Conservation (phyloP, 2,329 filamentous ascomycete genomes). For the Aspergillus vadensis region DNA sequence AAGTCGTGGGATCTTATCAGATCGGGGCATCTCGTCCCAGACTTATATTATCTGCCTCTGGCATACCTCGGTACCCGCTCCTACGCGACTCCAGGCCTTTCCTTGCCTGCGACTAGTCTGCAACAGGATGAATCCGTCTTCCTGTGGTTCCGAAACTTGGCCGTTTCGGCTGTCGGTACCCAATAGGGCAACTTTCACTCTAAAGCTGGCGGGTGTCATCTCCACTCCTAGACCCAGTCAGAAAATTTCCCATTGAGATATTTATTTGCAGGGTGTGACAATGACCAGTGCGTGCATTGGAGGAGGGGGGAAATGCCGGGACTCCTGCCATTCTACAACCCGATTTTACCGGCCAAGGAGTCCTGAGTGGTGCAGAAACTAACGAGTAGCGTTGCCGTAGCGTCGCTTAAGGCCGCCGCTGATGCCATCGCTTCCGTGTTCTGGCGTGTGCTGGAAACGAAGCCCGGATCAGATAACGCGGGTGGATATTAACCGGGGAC, state of each 20-base stretch:
- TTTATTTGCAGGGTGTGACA: neutral
- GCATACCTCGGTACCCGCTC: neutral
- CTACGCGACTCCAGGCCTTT: neutral
- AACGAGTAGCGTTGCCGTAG: too few relatives aligned
- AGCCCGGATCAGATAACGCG: neutral
- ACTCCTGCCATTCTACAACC: neutral
- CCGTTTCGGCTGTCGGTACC: conserved; percentile 1
- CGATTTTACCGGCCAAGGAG: neutral
- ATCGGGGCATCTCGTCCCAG: neutral
- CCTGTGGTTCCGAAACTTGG: neutral
- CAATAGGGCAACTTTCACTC: neutral
- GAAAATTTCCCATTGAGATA: neutral
- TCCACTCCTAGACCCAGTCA: neutral
- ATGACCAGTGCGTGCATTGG: neutral
- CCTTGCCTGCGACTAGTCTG: neutral
- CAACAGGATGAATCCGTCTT: neutral
- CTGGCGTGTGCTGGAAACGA: neutral
- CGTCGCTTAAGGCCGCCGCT: too few relatives aligned
- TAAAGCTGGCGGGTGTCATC: neutral
- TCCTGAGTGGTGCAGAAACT: neutral
- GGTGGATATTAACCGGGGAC: neutral
- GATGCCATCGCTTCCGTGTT: too few relatives aligned
- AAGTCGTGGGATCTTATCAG: conserved; percentile 9
- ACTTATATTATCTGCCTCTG: neutral
- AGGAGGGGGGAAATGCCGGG: neutral